Evolutionary conservation across 2,329 filamentous ascomycete genomes (phyloP).

Genomic region (Geoglossum cookeanum): DNA sequence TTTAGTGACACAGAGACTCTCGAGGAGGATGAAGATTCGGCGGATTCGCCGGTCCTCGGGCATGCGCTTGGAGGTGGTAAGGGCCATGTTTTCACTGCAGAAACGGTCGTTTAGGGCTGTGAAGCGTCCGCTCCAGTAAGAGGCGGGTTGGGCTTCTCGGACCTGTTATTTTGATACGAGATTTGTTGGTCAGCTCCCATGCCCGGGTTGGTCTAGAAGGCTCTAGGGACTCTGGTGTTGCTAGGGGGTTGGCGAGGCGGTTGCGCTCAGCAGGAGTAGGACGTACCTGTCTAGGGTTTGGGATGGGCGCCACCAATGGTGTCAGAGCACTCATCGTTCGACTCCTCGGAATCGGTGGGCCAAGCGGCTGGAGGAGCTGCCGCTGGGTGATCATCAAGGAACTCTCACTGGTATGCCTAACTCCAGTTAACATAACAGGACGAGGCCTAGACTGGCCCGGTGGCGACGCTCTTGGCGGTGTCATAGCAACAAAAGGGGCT

Average conservation of each 20-base stretch:
- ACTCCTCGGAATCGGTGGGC: neutral
- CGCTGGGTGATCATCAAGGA: neutral
- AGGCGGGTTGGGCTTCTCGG: slow-evolving; percentile 17
- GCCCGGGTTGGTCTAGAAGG: neutral
- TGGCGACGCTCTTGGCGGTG: neutral
- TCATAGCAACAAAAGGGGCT: neutral
- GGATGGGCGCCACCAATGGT: neutral
- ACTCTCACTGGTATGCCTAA: neutral
- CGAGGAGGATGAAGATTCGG: slow-evolving; percentile 18
- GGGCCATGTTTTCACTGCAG: slow-evolving; percentile 23
- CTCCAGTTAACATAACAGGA: neutral
- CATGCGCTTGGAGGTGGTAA: slow-evolving; percentile 6
- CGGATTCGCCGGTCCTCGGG: slow-evolving; percentile 15
- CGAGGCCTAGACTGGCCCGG: neutral
- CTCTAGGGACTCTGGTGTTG: no score
- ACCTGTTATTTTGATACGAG: slow-evolving; percentile 3
- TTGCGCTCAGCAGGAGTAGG: neutral
- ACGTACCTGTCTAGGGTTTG: neutral
- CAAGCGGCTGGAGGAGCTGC: neutral
- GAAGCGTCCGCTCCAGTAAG: slow-evolving; percentile 46
- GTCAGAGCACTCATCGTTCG: neutral
- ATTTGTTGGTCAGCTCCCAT: neutral
- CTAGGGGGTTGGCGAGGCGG: neutral
- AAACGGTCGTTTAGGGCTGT: slow-evolving; percentile 36
- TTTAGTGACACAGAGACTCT: slow-evolving; percentile 17